Conservation (phyloP, 2,329 filamentous ascomycete genomes). For the Trichoderma sp. region DNA sequence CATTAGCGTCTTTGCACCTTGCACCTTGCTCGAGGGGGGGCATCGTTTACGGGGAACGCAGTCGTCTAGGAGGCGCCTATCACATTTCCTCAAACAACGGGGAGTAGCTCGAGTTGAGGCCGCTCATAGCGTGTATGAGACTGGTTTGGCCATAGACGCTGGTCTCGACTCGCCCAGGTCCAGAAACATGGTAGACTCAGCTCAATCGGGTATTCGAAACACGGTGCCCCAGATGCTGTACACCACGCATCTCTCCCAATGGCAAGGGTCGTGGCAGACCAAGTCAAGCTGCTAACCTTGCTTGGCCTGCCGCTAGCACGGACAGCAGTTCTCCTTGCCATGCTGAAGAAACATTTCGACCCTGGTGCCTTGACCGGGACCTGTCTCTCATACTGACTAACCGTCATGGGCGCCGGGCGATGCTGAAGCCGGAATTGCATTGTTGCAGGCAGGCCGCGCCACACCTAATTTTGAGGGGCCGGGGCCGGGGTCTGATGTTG, state of each 20-base stretch:
- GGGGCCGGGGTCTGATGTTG: constrained; percentile 16
- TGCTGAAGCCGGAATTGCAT: constrained; percentile 11
- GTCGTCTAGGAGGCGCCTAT: constrained; percentile 15
- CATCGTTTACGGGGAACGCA: constrained; percentile 15
- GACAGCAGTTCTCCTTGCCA: neutral
- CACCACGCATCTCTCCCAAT: neutral
- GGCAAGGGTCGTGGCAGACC: neutral
- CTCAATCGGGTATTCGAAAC: constrained; percentile 12
- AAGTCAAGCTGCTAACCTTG: neutral
- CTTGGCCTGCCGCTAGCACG: neutral
- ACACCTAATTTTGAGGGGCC: constrained; percentile 14
- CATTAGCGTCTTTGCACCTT: neutral
- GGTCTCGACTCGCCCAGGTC: constrained; percentile 3
- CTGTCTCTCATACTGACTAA: constrained; percentile 3
- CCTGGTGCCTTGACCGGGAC: neutral
- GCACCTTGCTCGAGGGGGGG: neutral
- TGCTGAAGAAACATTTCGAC: neutral
- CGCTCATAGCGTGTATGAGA: constrained; percentile 20
- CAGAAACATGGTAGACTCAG: constrained; percentile 3
- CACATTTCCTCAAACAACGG: constrained; percentile 17
- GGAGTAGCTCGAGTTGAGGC: constrained; percentile 1
- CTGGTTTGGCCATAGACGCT: constrained; percentile 21
- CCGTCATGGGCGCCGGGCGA: constrained; percentile 7
- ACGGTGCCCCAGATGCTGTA: constrained; percentile 1
- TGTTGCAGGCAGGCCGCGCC: constrained; percentile 15